Base-by-base conservation (phyloP, 495 filamentous ascomycete species). In the Sphaerosporella brunnea region DNA sequence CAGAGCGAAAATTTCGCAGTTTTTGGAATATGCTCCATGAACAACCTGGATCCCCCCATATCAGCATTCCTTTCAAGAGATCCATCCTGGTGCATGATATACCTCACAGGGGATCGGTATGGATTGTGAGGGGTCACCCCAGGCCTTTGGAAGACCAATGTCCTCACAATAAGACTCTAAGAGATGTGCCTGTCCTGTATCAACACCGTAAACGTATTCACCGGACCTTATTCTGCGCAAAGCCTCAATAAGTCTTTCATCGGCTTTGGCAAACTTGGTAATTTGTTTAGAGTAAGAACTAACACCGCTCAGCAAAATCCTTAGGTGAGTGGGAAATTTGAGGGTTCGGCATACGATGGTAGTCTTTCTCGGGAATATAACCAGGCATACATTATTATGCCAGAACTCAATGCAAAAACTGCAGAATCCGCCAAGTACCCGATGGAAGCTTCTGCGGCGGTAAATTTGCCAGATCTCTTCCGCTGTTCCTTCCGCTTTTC, bases 201-300 rank as follows among this genome's bases (percentile, higher is more conserved):
- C 79, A 49, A 77, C 67, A 15, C 84, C 86, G 60, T 93, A 93
- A 16, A 75, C 63, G 38, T 84, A 77, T 9, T 68, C 63, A 16
- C 80, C 77, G 26, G 60, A 64, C 19, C 76, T 73, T 50, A 70
- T 80, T 42, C 74, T 72, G 15, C 76, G 77, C 19, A 95, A 72
- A 3, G 79, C 80, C 51, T 79, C 68, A 45, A 93, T 71, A 15
- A 95, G 72, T 1, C 87, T 79, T 4, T 58, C 50, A 61, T 95
- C 87, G n/a, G 92, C 77, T 32, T 78, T 70, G 23, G 86, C 84
- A 16, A 79, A 80, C 19, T 74, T 73, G 35, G 69, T 71, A 53
- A 95, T 92, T 84, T 86, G 93, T 62, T 80, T 80, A 50, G 76
- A 81, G 64, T 94, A 95, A 21, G 79, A 69, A 35, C 57, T 60